Percentiles rank a stretch among this genome's conserved stretches.
Conservation (phyloP, 2,329 filamentous ascomycete genomes). For the Penicillium sclerotigenum region DNA sequence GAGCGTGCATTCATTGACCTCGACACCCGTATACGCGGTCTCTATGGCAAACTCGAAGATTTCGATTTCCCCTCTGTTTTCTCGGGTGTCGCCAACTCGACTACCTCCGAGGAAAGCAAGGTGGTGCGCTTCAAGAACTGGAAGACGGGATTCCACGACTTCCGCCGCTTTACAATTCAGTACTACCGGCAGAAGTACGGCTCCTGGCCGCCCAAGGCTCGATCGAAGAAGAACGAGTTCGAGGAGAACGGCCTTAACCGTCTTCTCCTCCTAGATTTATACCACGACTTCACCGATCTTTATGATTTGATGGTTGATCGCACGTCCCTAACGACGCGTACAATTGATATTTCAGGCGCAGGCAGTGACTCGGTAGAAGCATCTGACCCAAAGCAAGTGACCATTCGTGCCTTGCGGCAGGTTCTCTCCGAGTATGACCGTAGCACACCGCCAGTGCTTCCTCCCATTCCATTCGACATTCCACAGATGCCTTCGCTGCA, state of each 20-base stretch:
- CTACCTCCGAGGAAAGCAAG: slow-evolving; percentile 71
- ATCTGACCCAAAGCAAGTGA: slow-evolving; percentile 54
- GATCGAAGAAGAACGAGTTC: slow-evolving; percentile 86
- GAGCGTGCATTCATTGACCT: slow-evolving; percentile 80
- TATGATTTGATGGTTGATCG: slow-evolving; percentile 89
- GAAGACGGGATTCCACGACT: slow-evolving; percentile 70
- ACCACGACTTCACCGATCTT: slow-evolving; percentile 77
- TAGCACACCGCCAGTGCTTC: slow-evolving; percentile 82
- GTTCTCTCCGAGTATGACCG: slow-evolving; percentile 86
- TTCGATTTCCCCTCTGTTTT: slow-evolving; percentile 93
- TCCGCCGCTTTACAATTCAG: slow-evolving; percentile 68
- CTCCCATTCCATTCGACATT: slow-evolving; percentile 85
- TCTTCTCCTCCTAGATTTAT: slow-evolving; percentile 74
- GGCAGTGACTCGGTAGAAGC: slow-evolving; percentile 41
- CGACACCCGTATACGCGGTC: slow-evolving; percentile 65
- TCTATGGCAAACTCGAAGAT: slow-evolving; percentile 71
- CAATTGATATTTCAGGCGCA: slow-evolving; percentile 64
- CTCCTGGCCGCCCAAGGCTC: slow-evolving; percentile 87
- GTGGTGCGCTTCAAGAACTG: slow-evolving; percentile 79
- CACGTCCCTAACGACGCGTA: slow-evolving; percentile 71
- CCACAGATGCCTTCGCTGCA: slow-evolving; percentile 72
- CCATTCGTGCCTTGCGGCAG: slow-evolving; percentile 68
- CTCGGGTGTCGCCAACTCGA: slow-evolving; percentile 81
- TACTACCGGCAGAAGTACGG: slow-evolving; percentile 68
- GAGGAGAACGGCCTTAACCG: slow-evolving; percentile 84